Evolutionary conservation across 345 rosid species (phyloP).

Genomic region (Salix viminalis): DNA sequence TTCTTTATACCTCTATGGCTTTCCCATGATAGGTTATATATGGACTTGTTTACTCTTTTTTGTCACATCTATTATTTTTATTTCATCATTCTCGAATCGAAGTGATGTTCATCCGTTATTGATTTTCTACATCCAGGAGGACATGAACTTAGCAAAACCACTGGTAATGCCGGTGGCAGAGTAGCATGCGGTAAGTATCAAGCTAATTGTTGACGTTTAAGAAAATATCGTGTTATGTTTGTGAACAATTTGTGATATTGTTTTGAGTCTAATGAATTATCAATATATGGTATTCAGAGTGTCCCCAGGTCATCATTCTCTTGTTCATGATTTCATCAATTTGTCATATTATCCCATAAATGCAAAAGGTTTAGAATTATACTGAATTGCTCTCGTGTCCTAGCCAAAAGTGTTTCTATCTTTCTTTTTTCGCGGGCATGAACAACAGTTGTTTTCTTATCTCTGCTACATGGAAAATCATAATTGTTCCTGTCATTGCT

Average conservation of each 20-base stretch:
- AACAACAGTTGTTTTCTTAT: too few relatives aligned
- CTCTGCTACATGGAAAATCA: background rate
- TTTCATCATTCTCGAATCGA: background rate
- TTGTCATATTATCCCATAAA: background rate
- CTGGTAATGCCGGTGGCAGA: slow-evolving; percentile 94
- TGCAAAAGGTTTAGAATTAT: background rate
- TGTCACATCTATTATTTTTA: background rate
- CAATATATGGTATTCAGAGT: background rate
- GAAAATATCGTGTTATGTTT: background rate
- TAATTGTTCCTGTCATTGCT: background rate
- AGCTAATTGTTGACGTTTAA: background rate
- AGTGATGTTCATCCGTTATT: background rate
- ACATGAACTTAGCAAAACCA: slow-evolving; percentile 80
- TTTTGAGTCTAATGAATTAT: background rate
- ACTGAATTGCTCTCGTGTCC: too few relatives aligned
- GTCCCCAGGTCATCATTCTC: background rate
- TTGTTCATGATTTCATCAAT: background rate
- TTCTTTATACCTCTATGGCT: background rate
- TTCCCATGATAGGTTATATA: background rate
- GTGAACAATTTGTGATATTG: background rate
- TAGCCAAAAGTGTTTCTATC: too few relatives aligned
- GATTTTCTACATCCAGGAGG: slow-evolving; percentile 53
- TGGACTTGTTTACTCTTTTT: background rate
- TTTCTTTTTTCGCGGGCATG: too few relatives aligned
- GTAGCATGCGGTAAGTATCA: slow-evolving; percentile 64